Conservation (phyloP, 257 asterid genomes). For the Scutellaria minor region DNA sequence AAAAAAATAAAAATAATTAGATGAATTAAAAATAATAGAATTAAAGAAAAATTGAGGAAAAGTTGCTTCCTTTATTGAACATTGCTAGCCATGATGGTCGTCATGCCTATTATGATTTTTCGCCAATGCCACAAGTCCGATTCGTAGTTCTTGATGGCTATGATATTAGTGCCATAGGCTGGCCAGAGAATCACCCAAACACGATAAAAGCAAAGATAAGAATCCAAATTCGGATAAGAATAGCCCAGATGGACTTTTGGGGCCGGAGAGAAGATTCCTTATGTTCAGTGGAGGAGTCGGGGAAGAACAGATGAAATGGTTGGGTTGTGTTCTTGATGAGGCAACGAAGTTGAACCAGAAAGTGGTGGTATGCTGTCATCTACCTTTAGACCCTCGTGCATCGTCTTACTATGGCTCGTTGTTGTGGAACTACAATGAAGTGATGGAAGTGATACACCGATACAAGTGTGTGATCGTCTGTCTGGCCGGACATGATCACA, state of each 20-base stretch:
- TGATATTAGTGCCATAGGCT: conserved; percentile 85
- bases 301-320: conserved; percentile 78
- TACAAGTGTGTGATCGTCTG: conserved; percentile 88
- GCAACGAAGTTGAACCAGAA: conserved; percentile 66
- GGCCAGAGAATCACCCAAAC: conserved; percentile 81
- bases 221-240: conserved; percentile 87
- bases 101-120: conserved; percentile 81
- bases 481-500: conserved; percentile 82
- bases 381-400: conserved; percentile 71
- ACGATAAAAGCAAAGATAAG: conserved; percentile 62
- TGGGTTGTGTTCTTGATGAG: conserved; percentile 67
- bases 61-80: conserved; percentile 71
- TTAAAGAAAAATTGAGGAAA: conserved; percentile 35
- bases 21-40: too few relatives aligned
- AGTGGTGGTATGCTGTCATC: conserved; percentile 81
- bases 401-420: conserved; percentile 58
- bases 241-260: conserved; percentile 82
- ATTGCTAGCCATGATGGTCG: conserved; percentile 46
- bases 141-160: conserved; percentile 86
- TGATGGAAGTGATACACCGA: conserved; percentile 77
- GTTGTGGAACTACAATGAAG: conserved; percentile 89
- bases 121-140: conserved; percentile 75
- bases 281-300: conserved; percentile 93
- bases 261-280: conserved; percentile 76
- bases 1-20: too few relatives aligned